Evolutionary conservation across 2,329 filamentous ascomycete genomes (phyloP), one percentile per base, ranked within the genome.

Genomic region (Aureobasidium namibiae): DNA sequence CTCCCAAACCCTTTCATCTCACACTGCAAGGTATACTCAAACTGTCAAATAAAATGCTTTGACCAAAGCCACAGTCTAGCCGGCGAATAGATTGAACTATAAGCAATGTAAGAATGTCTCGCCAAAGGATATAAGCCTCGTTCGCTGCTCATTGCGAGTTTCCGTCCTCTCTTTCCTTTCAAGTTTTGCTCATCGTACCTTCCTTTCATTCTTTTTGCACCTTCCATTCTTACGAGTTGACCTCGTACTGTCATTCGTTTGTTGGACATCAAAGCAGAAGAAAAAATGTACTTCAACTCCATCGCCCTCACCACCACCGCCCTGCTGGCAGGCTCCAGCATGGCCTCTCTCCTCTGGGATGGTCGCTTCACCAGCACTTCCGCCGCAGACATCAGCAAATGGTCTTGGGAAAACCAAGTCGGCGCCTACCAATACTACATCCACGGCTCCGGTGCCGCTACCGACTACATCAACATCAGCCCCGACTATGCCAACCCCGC

Each of bases 371-470:
- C 86, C 70, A 79, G 82, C 60, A 73, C 84, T 63, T 72, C 74
- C 16, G 74, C 78, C 9, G 65, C 75, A 2, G 83, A 86, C 68
- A 76, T 87, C 31, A 74, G 78, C 65, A 78, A 79, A 41, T 87
- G 74, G 65, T 66, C 63, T 9, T 59, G 57, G 57, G 21, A 38
- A 18, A 87, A 83, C 70, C 81, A 86, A 72, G 82, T 87, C 66
- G 84, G 84, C 1, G 80, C 83, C 0, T 90, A 87, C 73, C 86
- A 89, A 71, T 89, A 87, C 77, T 89, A 89, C 75, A 89, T 89
- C 69, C 87, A 90, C 74, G 87, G 87, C 36, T 74, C 75, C 5
- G 79, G 77, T 9, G 54, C 73, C 0, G 77, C 83, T 9, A 77
- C 76, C 23, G 74, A 80, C 65, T 88, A 89, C 71, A 78, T 88